Evolutionary conservation across 2,329 filamentous ascomycete genomes (phyloP), one percentile per base, ranked within the genome.

Genomic region (Verticillium nubilum): DNA sequence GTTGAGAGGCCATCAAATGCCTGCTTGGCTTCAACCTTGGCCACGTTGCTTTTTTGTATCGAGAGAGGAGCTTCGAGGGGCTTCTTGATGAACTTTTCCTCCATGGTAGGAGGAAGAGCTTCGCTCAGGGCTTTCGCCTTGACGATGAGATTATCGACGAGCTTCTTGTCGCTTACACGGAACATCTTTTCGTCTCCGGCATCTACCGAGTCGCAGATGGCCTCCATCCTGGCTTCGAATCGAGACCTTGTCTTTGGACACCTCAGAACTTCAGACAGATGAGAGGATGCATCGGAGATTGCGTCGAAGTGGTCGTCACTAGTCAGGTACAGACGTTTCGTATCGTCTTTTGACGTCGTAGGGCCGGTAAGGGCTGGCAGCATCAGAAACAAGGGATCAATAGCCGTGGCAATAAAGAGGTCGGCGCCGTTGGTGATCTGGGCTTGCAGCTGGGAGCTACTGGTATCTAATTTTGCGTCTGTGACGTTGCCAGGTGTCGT

Each of bases 141-240:
- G 19, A 73, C 69, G 6, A 93, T 63, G 1, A 98, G 69, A 59
- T 88, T 80, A 2, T 73, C 69, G 6, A 89, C 68, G 1, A 97
- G 81, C 69, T 92, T 96, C 13, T 80, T 76, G 67, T 90, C 82
- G 66, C 81, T 95, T 26, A 96, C 76, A 13, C 92, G 86, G 73
- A 90, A 97, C 90, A 97, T 92, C 58, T 77, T 85, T 72, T 97
- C 92, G 61, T 91, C 90, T 15, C 89, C 91, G 1, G 90, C 90
- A 33, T 95, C 89, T 12, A 96, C 89, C 0, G 83, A 88, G 67
- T 97, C 92, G 73, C 93, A 96, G 5, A 95, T 80, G 1, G 78
- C 80, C 1, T 78, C 80, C 76, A 96, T 87, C 35, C 91, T 82
- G 12, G 79, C 73, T 67, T 90, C 86, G 1, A 96, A 71, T 31